A percentile compares a stretch with the other conserved stretches of the same genome.
Evolutionary conservation across 1,139 yeast species (phyloP).

Genomic region (Saccharomyces pastorianus): DNA sequence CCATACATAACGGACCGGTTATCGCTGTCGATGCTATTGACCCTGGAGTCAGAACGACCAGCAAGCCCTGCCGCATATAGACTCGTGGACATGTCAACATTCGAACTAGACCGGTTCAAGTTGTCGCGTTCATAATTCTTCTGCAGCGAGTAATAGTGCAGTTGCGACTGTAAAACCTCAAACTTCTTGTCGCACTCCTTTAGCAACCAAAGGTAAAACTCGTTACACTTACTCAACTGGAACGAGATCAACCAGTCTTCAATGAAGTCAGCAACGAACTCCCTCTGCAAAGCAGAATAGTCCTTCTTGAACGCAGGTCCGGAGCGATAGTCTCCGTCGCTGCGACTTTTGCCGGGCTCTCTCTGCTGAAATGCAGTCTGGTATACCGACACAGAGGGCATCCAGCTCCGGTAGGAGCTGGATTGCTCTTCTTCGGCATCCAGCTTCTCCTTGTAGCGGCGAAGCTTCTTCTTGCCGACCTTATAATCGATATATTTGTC

Average conservation of each 20-base stretch:
- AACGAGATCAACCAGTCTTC: constrained; percentile 28
- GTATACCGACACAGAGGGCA: background rate
- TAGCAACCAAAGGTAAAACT: constrained; percentile 29
- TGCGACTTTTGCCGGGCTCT: constrained; percentile 8
- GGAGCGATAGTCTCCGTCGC: background rate
- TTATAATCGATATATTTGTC: constrained; percentile 74
- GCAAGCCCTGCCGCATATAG: background rate
- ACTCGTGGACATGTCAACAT: background rate
- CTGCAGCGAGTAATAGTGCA: constrained; percentile 19
- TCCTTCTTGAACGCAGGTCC: constrained; percentile 3
- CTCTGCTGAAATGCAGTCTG: constrained; percentile 4
- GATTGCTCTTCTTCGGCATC: constrained; percentile 6
- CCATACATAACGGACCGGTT: background rate
- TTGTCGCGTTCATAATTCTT: constrained; percentile 6
- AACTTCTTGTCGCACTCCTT: constrained; percentile 22
- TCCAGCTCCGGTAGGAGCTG: constrained; percentile 2
- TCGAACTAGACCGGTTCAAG: background rate
- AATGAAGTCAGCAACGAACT: constrained; percentile 25
- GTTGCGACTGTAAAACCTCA: constrained; percentile 17
- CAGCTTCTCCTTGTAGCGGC: constrained; percentile 23
- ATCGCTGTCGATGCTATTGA: background rate
- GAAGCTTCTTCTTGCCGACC: constrained; percentile 51
- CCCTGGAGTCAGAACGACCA: background rate
- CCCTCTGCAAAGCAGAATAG: constrained; percentile 15
- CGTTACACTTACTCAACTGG: constrained; percentile 29